Percentiles rank a stretch among this genome's conserved stretches.
Conservation (phyloP, 768 basidiomycete species). For the Crepidotus variabilis region DNA sequence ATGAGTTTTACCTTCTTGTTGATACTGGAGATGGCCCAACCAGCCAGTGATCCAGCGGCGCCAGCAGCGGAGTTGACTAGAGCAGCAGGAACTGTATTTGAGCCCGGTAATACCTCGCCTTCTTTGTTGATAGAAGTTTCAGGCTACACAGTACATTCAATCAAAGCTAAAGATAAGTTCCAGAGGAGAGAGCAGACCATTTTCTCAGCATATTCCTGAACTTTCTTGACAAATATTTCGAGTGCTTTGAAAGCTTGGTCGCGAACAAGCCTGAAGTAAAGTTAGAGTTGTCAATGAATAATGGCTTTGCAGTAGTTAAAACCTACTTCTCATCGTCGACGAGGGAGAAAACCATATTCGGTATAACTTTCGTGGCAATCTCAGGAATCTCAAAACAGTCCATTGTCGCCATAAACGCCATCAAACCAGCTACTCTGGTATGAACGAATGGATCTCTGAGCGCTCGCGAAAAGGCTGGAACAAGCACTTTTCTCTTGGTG, state of each 20-base stretch:
- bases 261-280: slow-evolving; percentile 66
- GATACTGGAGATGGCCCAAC: slow-evolving; percentile 93
- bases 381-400: slow-evolving; percentile 90
- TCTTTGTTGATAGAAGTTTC: slow-evolving; percentile 32
- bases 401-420: slow-evolving; percentile 93
- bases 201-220: slow-evolving; percentile 72
- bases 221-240: slow-evolving; percentile 78
- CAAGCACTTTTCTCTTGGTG: slow-evolving; percentile 94
- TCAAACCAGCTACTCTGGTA: slow-evolving; percentile 87
- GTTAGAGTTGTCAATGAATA: not conserved
- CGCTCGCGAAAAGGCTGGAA: slow-evolving; percentile 89
- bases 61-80: slow-evolving; percentile 86
- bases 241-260: slow-evolving; percentile 96
- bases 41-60: slow-evolving; percentile 87
- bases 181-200: slow-evolving; percentile 56
- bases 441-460: slow-evolving; percentile 91
- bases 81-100: slow-evolving; percentile 37
- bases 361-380: slow-evolving; percentile 84
- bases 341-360: slow-evolving; percentile 73
- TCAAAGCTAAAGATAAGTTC: not conserved
- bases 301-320: not conserved
- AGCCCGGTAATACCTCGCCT: slow-evolving; percentile 22
- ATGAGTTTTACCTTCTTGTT: slow-evolving; percentile 63
- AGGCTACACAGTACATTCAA: slow-evolving; percentile 23
- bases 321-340: slow-evolving; percentile 92